Conservation (phyloP, 495 filamentous ascomycete species). For the Collariella sp. region DNA sequence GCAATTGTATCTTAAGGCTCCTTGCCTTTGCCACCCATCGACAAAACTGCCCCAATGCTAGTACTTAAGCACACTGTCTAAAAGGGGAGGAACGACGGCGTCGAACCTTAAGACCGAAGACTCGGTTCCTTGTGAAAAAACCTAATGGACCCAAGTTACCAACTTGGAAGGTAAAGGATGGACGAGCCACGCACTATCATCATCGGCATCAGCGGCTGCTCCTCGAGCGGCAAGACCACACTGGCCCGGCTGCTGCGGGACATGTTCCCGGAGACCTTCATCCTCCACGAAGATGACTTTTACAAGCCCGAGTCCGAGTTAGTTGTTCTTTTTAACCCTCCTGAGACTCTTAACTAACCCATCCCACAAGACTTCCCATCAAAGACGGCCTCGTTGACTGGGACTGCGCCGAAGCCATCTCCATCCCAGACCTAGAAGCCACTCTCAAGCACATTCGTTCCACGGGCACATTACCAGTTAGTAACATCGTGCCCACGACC, state of each 20-base stretch:
- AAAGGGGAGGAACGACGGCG: too few relatives aligned
- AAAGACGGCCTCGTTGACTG: constrained; percentile 64
- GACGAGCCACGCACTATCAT: constrained; percentile 39
- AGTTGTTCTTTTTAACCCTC: constrained; percentile 15
- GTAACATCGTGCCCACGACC: constrained; percentile 7
- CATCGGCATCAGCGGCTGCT: constrained; percentile 66
- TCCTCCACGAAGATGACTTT: constrained; percentile 92
- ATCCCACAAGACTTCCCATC: constrained; percentile 34
- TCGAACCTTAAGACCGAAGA: too few relatives aligned
- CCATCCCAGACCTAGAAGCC: constrained; percentile 52
- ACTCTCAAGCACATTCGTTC: constrained; percentile 55
- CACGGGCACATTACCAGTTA: constrained; percentile 56
- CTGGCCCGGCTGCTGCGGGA: constrained; percentile 63
- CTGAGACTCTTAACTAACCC: neutral
- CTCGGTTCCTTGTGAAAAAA: too few relatives aligned
- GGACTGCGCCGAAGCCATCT: constrained; percentile 72
- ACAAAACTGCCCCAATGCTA: too few relatives aligned
- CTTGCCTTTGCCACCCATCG: too few relatives aligned
- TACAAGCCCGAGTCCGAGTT: constrained; percentile 68
- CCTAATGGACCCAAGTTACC: too few relatives aligned
- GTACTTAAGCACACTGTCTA: too few relatives aligned
- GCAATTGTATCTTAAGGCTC: too few relatives aligned
- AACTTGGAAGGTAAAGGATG: too few relatives aligned
- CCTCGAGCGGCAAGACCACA: constrained; percentile 74
- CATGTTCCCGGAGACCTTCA: constrained; percentile 63